Base-by-base conservation (phyloP, 352 stramenopile species). In the Pythium periplocum region DNA sequence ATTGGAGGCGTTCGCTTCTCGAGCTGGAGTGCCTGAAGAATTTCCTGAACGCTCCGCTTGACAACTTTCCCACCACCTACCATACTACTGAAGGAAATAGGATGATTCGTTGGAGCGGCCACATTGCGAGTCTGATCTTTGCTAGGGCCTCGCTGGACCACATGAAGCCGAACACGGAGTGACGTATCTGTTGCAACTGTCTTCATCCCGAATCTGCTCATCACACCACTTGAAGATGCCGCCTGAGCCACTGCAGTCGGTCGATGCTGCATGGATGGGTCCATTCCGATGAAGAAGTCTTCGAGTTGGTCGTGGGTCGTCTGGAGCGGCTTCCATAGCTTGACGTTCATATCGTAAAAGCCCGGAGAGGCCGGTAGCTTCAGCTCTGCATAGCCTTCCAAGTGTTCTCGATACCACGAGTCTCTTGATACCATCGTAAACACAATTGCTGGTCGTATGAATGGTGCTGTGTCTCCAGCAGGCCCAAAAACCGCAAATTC, bases 11-110 rank as follows among this genome's bases (percentile, higher is more conserved):
- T 4, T 30, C 36, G 12, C 39, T 83, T 82, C 32, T 76, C 68
- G 4, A 75, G 45, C 12, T 76, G 72, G 4, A 86, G 66, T 0
- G 73, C 67, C 43, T 79, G 73, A 30, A 90, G 32, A 36, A 87
- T 90, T 56, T 90, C 79, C 17, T 90, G 70, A 2, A 90, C 79
- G 8, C 77, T 87, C 48, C 79, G 73, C 51, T 90, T 88, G 26
- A 88, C 59, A n/a, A 86, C 53, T 39, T 30, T 4, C 36, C 12
- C 17, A 26, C 17, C 17, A 26, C 17, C 17, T 26, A 26, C 17
- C 17, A 39, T 45, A 17, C 17, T 10, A 43, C 10, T 12, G 6
- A 36, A 7, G 30, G 31, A 4, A 48, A 12, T 2, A 45, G 11
- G 3, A 39, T 17, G 3, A 44, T 4, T 17, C 10, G 41, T 32